Evolutionary conservation across 2,329 filamentous ascomycete species (phyloP), one percentile per base, ranked within the genome.

Genomic region (Fusarium ramigenum): DNA sequence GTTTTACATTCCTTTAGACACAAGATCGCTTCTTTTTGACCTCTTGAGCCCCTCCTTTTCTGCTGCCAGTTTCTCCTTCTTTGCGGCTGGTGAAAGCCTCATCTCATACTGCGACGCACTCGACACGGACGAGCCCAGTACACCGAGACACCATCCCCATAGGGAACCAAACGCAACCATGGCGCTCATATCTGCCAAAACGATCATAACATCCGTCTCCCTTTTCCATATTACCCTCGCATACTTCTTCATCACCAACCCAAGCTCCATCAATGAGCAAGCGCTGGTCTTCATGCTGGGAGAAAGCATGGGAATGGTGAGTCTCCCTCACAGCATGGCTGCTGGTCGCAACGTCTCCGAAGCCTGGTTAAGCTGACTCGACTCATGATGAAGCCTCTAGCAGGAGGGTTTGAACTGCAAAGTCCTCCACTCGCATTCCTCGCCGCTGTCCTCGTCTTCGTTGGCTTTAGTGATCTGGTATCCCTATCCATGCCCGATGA

Each of bases 141-240:
- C n/a, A 39, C 40, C 37, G 10, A 40, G 14, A 23, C 9, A 18
- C 25, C 11, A n/a, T 32, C 44, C 12, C 49, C 9, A 36, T 9
- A 16, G 11, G 37, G 21, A 36, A 39, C 25, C 18, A 52, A 60
- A 53, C 53, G 63, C 77, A 77, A 85, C 60, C 70, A 98, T 98
- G 95, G 92, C 90, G 37, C 86, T 97, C 81, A 88, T 98, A 78
- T 95, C 93, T 5, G 91, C 92, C 69, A 92, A 89, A 79, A 93
- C 92, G 14, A 92, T 97, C 81, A 92, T 98, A 77, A 92, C 93
- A 76, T 92, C 91, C 59, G 85, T 97, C 76, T 93, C 93, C 76
- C 88, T 97, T 80, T 94, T 96, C 85, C 93, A 97, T 84, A 83
- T 97, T 73, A 93, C 93, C 10, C 86, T 96, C 54, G 94, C 92